Conservation (phyloP, 495 filamentous ascomycete species). For the Annulohypoxylon stygium region DNA sequence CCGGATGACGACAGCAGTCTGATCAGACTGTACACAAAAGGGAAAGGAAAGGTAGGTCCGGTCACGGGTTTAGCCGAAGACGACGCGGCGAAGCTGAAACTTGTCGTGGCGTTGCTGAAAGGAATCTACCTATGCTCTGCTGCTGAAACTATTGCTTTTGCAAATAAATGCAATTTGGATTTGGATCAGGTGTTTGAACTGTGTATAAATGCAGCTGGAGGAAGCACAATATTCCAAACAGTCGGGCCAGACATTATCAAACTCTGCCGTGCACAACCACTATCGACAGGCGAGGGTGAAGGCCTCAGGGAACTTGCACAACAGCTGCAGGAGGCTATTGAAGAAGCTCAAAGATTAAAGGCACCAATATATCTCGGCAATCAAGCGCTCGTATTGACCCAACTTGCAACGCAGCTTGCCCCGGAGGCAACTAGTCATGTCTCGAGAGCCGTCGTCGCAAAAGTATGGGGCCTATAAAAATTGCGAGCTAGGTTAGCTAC, state of each 20-base stretch:
- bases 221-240: constrained; percentile 71
- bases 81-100: constrained; percentile 59
- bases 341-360: constrained; percentile 62
- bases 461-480: constrained; percentile 53
- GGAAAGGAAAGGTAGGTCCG: constrained; percentile 53
- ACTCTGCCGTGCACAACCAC: constrained; percentile 50
- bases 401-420: constrained; percentile 44
- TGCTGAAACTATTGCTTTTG: constrained; percentile 76
- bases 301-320: constrained; percentile 59
- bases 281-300: constrained; percentile 31
- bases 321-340: constrained; percentile 64
- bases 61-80: constrained; percentile 56
- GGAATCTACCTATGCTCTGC: constrained; percentile 75
- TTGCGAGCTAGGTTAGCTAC: neutral
- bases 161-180: constrained; percentile 71
- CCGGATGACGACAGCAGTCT: constrained; percentile 78
- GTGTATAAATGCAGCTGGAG: constrained; percentile 77
- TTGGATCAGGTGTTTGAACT: constrained; percentile 74
- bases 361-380: constrained; percentile 57
- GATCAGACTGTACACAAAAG: constrained; percentile 70
- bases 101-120: constrained; percentile 71
- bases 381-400: constrained; percentile 56
- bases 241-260: constrained; percentile 68
- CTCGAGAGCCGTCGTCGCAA: constrained; percentile 52
- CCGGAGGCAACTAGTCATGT: constrained; percentile 36